Evolutionary conservation across 306 rosid genomes (phyloP).

Genomic region (Heteromeles arbutifolia): DNA sequence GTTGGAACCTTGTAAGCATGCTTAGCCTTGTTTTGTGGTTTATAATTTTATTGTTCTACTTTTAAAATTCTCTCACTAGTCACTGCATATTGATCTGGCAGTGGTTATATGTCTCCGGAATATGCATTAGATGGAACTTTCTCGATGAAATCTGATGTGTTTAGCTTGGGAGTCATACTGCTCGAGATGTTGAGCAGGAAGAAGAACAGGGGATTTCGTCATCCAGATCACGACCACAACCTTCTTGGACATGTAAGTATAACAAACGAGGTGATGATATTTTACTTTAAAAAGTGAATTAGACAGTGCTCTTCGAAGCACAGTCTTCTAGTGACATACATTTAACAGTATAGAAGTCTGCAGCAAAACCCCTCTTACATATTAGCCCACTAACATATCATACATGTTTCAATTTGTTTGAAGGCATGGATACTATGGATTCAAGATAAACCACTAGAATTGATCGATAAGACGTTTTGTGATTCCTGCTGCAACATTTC

Average conservation of each 20-base stretch:
- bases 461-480: background rate
- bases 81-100: background rate
- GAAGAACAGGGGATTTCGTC: conserved; percentile 13
- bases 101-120: conserved; percentile 40
- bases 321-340: too few species aligned
- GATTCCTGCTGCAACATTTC: background rate
- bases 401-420: background rate
- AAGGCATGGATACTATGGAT: conserved; percentile 27
- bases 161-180: conserved; percentile 35
- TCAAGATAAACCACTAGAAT: conserved; percentile 1
- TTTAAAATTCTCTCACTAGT: background rate
- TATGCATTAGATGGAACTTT: conserved; percentile 37
- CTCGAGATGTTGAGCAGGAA: conserved; percentile 25
- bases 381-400: background rate
- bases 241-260: conserved; percentile 20
- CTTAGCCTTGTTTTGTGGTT: background rate
- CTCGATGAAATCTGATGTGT: conserved; percentile 37
- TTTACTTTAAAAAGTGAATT: too few species aligned
- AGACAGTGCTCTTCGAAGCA: too few species aligned
- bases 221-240: background rate
- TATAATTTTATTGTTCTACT: background rate
- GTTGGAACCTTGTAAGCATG: conserved; percentile 45
- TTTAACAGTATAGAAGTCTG: too few species aligned
- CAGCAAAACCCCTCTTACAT: too few species aligned
- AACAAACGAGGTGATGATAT: too few species aligned